phyloP scores from a whole-genome alignment of 1,284 basidiomycete genomes.

The Farysia itapuensis region DNA sequence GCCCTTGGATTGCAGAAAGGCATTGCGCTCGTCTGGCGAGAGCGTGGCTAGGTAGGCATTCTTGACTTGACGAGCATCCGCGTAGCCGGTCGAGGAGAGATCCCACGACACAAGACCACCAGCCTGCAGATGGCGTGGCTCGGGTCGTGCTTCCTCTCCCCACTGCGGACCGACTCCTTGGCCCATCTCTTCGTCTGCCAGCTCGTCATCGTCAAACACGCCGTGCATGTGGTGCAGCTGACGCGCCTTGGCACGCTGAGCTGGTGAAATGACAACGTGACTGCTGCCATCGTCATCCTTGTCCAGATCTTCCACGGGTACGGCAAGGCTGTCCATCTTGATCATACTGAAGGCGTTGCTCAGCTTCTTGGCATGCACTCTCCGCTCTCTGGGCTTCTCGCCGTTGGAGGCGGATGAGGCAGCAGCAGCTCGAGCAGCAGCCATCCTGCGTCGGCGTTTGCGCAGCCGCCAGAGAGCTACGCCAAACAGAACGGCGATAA shows the following conservation, averaged over 20 bases:
- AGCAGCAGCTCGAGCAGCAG: conserved; percentile 24
- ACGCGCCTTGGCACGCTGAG: conserved; percentile 39
- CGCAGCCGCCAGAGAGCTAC: conserved; percentile 40
- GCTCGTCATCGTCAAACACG: conserved; percentile 40
- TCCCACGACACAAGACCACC: conserved; percentile 31
- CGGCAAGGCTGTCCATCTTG: conserved; percentile 28
- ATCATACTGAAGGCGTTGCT: conserved; percentile 30
- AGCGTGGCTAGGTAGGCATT: conserved; percentile 36
- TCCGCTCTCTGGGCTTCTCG: conserved; percentile 10
- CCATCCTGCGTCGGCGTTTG: conserved; percentile 20
- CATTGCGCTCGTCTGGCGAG: conserved; percentile 20
- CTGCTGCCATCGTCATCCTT: conserved; percentile 39
- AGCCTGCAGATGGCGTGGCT: conserved; percentile 11
- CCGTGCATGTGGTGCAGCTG: conserved; percentile 42
- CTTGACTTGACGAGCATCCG: conserved; percentile 39
- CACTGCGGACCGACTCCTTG: conserved; percentile 18
- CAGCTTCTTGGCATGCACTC: conserved; percentile 21
- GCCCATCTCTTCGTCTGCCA: conserved; percentile 29
- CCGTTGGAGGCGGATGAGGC: conserved; percentile 8
- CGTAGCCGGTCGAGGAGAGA: conserved; percentile 36
- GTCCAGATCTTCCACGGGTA: conserved; percentile 29
- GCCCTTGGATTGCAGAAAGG: conserved; percentile 16
- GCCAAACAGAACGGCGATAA: conserved; percentile 39
- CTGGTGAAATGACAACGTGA: conserved; percentile 27
- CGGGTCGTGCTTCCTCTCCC: conserved; percentile 21